These are phyloP conservation scores for Kwoniella bestiolae DNA, from an alignment of 768 basidiomycete genomes.

Conservation along the genomic window DNA sequence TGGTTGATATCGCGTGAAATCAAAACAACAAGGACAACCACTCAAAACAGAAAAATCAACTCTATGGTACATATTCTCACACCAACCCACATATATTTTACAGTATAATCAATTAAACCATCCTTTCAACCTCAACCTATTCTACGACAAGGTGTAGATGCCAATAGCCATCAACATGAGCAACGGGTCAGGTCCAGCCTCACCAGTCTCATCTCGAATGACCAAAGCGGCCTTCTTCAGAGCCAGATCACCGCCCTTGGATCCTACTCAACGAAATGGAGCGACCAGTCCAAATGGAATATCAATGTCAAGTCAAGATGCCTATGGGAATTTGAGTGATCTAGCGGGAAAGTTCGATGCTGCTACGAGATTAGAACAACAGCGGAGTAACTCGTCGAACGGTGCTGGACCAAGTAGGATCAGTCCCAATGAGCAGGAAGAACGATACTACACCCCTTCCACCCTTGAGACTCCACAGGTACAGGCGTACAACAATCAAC, in stretches of 20 bases:
- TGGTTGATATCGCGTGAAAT: slow-evolving; percentile 2
- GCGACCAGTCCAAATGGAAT: slow-evolving; percentile 2
- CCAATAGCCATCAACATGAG: slow-evolving; percentile 20
- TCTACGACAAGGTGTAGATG: slow-evolving; percentile 8
- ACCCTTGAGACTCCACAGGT: not conserved
- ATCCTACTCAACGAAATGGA: slow-evolving; percentile 14
- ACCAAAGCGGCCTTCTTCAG: slow-evolving; percentile 57
- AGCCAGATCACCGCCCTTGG: slow-evolving; percentile 50
- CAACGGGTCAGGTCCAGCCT: slow-evolving; percentile 13
- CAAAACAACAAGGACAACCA: slow-evolving; percentile 9
- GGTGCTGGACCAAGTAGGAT: slow-evolving; percentile 13
- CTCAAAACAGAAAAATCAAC: slow-evolving; percentile 1
- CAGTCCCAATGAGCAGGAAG: not conserved
- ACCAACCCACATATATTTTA: too few relatives aligned
- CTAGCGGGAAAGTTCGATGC: slow-evolving; percentile 22
- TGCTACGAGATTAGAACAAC: slow-evolving; percentile 15
- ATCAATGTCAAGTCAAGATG: not conserved
- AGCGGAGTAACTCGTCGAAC: not conserved
- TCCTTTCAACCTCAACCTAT: not conserved
- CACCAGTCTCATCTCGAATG: slow-evolving; percentile 47
- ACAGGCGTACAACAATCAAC: slow-evolving; percentile 5
- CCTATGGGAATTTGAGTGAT: slow-evolving; percentile 22
- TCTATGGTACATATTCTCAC: not conserved
- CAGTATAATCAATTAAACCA: too few relatives aligned
- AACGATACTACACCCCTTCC: not conserved